These are phyloP conservation scores for Penicillium salamii DNA, from an alignment of 495 filamentous ascomycete species.

Conservation along the genomic window DNA sequence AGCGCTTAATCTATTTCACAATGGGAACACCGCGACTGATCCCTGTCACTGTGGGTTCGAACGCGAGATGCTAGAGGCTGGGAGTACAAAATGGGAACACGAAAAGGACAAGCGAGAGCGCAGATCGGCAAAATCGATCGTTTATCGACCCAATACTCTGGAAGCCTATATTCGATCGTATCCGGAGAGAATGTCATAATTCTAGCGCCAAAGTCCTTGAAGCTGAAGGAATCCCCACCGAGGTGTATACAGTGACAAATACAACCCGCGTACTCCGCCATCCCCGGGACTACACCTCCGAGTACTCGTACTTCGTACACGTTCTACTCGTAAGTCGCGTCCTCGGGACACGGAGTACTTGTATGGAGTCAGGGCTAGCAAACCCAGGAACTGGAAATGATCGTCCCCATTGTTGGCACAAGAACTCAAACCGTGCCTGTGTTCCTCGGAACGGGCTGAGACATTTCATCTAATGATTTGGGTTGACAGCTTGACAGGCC, in stretches of 20 bases:
- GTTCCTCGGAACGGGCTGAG: background rate
- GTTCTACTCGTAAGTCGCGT: too few species aligned
- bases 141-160: slow-evolving; percentile 10
- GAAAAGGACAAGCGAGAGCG: too few species aligned
- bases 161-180: slow-evolving; percentile 9
- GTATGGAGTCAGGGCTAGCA: too few species aligned
- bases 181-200: background rate
- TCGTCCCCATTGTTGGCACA: background rate
- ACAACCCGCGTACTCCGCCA: background rate
- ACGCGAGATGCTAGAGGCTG: too few species aligned
- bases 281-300: too few species aligned
- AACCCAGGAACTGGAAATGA: slow-evolving; percentile 9
- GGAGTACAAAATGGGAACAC: too few species aligned
- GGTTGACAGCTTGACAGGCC: background rate
- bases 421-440: background rate
- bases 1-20: too few species aligned
- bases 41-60: too few species aligned
- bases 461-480: slow-evolving; percentile 1
- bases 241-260: slow-evolving; percentile 16
- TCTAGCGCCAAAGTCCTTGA: background rate
- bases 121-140: slow-evolving; percentile 18
- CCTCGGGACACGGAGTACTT: too few species aligned
- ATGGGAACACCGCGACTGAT: too few species aligned
- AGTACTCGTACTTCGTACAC: too few species aligned
- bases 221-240: background rate